Evolutionary conservation across 257 asterid genomes (phyloP), one percentile per base, ranked within the genome.

Genomic region (Anisodus tanguticus): DNA sequence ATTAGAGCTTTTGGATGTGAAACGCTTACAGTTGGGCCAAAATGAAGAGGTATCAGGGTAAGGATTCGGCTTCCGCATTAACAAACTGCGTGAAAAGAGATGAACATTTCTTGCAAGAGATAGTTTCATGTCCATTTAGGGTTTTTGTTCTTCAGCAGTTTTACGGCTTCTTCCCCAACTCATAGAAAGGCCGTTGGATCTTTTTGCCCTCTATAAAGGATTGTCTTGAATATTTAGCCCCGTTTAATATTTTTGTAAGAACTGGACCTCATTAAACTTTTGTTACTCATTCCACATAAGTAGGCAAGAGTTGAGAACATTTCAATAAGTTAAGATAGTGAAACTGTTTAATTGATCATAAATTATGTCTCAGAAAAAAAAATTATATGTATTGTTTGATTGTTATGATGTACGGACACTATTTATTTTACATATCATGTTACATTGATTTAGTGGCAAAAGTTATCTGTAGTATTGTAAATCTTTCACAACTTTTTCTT

Each of bases 1-100:
- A 31, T 77, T 53, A 0, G 81, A 31, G 47, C 13, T 77, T 77
- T 77, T 53, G 49, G 81, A 77, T 13, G 81, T 53, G 64, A 77
- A 77, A 77, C 15, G 81, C 49, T 26, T 53, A 31, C 35, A 13
- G 13, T 2, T 53, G 15, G 47, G 47, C 64, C 13, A 77, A 77
- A 77, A 3, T 77, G 64, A 77, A 77, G 47, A 13, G 22, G 63
- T 13, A 76, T 26, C 2, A 26, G 13, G 13, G 31, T 12, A 26
- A 53, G 64, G 64, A 26, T 76, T 76, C 81, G 64, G 64, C 8
- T 77, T 77, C 64, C 47, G 64, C 8, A 3, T 51, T 2, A 77
- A 53, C 64, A 53, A 53, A 49, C 81, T 74, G n/a, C 80, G 41
- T 5, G 11, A 72, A 74, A 3, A 74, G 19, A 22, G 62, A 26